Base-by-base conservation (phyloP, 2,329 filamentous ascomycete species). In the Eutypella sp. region DNA sequence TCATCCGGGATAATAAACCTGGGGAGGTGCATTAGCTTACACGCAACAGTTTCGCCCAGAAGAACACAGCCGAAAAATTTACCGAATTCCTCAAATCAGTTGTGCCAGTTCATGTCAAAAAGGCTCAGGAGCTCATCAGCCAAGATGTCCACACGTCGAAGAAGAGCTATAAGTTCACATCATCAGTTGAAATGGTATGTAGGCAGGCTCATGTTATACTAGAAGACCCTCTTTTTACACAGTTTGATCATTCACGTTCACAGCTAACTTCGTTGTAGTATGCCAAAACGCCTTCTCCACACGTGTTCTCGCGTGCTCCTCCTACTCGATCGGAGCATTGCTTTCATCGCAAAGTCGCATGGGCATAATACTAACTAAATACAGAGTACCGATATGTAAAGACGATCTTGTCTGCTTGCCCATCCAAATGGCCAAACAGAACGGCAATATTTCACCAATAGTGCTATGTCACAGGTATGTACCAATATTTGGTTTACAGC, bases 351-450 rank as follows among this genome's bases (percentile, higher is more conserved):
- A 22, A n/a, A 22, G 11, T 3, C n/a, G 19, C 20, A 22, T 24
- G 3, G 5, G 2, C 5, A 5, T 22, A 15, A 39, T 20, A 22
- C 36, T 39, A n/a, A 39, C 36, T 13, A 22, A n/a, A 22, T 13
- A n/a, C n/a, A 39, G 36, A 20, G 85, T 97, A 22, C 93, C 93
- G 1, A 90, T 99, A 41, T 97, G 93, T 75, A 96, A 96, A 68
- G 93, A 99, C 58, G 93, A 99, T 63, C 74, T 99, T 23, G 89
- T 99, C n/a, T 91, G 89, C 2, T 73, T 99, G 29, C 93, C 93
- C 1, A 83, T 96, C 52, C 90, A 89, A 56, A 74, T 97, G 48
- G 93, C 93, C 13, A 93, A 90, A 66, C 82, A 85, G 46, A 74
- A 87, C 42, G 91, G 93, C 52, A 96, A 96, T 67, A 95, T 97